phyloP scores from a whole-genome alignment of 805 yeast genomes.

The Henningerozyma blattae region DNA sequence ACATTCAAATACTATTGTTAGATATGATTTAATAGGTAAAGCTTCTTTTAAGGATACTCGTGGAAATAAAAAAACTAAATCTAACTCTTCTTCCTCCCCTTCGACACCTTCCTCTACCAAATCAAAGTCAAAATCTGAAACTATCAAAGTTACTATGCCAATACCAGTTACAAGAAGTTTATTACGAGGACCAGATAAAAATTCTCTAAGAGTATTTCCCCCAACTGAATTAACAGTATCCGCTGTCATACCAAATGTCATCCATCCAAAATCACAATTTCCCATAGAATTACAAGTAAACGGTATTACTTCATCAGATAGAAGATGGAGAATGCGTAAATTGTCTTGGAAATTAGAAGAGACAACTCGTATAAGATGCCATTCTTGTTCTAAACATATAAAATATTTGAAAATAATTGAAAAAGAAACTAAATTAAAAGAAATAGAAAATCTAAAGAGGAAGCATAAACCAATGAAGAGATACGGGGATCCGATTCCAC shows the following conservation, averaged over 20 bases:
- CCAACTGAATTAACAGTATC: constrained; percentile 86
- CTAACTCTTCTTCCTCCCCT: background rate
- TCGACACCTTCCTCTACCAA: constrained; percentile 1
- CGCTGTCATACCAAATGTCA: constrained; percentile 78
- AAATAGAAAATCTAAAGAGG: constrained; percentile 30
- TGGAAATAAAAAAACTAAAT: background rate
- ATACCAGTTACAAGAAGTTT: constrained; percentile 67
- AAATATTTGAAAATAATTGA: constrained; percentile 31
- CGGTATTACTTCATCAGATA: constrained; percentile 42
- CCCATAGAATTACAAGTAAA: constrained; percentile 75
- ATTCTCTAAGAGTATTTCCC: constrained; percentile 84
- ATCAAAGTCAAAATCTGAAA: constrained; percentile 17
- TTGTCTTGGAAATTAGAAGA: constrained; percentile 86
- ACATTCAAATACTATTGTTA: constrained; percentile 38
- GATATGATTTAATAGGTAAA: constrained; percentile 63
- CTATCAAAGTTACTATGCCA: constrained; percentile 41
- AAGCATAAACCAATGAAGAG: constrained; percentile 21
- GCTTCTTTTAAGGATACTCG: constrained; percentile 30
- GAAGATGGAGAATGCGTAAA: constrained; percentile 88
- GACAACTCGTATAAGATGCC: constrained; percentile 46
- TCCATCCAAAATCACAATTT: constrained; percentile 81
- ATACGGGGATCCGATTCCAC: constrained; percentile 29
- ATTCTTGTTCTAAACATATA: constrained; percentile 47
- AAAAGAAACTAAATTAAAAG: constrained; percentile 14
- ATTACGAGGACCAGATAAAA: constrained; percentile 70